Conservation (phyloP, 2,329 filamentous ascomycete genomes). For the Nemania serpens region DNA sequence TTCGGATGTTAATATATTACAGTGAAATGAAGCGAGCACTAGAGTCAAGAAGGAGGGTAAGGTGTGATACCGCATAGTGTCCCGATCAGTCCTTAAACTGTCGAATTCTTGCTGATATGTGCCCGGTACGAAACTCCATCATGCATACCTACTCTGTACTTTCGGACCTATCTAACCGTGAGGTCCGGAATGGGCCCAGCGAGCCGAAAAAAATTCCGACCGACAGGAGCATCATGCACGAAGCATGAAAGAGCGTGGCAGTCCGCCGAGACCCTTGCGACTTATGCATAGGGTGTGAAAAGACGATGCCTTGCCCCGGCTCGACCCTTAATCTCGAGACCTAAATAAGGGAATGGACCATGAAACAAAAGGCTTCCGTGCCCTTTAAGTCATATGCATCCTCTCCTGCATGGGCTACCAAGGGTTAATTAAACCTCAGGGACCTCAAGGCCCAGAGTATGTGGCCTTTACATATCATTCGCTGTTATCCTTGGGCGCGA, state of each 20-base stretch:
- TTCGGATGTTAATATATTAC: too few species aligned
- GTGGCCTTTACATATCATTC: not conserved
- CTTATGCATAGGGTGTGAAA: not conserved
- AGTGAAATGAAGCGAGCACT: too few species aligned
- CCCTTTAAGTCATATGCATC: not conserved
- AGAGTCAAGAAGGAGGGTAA: too few species aligned
- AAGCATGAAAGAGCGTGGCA: not conserved
- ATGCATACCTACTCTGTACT: not conserved
- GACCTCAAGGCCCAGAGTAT: slow-evolving; percentile 11
- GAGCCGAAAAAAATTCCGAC: not conserved
- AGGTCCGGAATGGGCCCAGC: not conserved
- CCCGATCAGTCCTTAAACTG: too few species aligned
- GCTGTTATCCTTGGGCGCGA: not conserved
- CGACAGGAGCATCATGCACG: slow-evolving; percentile 1
- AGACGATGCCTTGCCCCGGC: too few species aligned
- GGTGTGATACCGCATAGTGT: too few species aligned
- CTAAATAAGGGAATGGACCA: not conserved
- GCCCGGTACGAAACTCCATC: not conserved
- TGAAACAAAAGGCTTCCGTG: not conserved
- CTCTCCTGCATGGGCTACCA: slow-evolving; percentile 8
- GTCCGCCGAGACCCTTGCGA: not conserved
- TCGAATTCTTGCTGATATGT: too few species aligned
- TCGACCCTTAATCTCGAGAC: too few species aligned
- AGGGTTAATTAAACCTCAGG: slow-evolving; percentile 11
- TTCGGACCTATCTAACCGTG: not conserved